Evolutionary conservation across 257 asterid species (phyloP), one percentile per base, ranked within the genome.

Genomic region (Petunia secreta): DNA sequence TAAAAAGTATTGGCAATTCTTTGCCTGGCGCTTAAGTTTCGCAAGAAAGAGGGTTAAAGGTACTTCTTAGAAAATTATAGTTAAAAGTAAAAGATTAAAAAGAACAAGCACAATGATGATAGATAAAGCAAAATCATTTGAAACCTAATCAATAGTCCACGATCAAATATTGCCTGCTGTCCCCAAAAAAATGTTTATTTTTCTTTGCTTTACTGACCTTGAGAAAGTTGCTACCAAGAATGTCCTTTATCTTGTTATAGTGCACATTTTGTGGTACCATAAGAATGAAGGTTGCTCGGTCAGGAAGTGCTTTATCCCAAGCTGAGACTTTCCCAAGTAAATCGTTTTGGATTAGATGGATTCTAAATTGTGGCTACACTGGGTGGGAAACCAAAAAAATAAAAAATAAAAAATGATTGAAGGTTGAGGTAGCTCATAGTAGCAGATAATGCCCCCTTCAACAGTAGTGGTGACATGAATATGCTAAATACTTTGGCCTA

Each of bases 81-180:
- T 83, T 75, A 87, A 87, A 87, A 89, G 88, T 82, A 41, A 84
- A 83, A 71, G 60, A 71, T 62, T 81, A 25, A 83, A 90, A 87
- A 86, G 84, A 83, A 80, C 66, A 52, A 79, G 50, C 84, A 80
- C 80, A 87, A 91, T 89, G 89, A 89, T 93, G 88, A 85, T 9
- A 81, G 87, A 85, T 63, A 83, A 84, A 85, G 87, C 89, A 88
- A 79, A 79, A 85, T 87, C 85, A 87, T 89, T 83, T 80, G 80
- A 82, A 80, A 81, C 81, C 80, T 79, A 85, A 80, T 80, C 82
- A 63, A 83, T 48, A 80, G 65, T 75, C 6, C 60, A 55, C 80
- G 74, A 82, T 1, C 8, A 57, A 77, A 77, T 44, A 67, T 46
- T 71, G 36, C 34, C 3, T 71, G 16, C 25, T 39, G 50, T 39